Evolutionary conservation across 305 asterid genomes (phyloP), one percentile per base, ranked within the genome.

Genomic region (Stenogyne calaminthoides): DNA sequence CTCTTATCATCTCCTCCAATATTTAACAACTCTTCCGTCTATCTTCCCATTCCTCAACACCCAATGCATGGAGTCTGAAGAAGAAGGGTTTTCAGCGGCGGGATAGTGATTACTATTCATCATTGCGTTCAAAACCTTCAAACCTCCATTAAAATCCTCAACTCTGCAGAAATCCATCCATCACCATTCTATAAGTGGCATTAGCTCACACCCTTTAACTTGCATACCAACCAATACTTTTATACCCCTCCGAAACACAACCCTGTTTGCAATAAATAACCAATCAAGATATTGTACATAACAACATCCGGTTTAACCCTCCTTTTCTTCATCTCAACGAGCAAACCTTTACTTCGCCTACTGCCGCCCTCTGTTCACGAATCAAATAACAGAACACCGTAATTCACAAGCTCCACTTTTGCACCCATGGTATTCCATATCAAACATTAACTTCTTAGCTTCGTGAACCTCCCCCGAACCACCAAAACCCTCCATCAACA

Each of bases 361-460:
- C 75, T 74, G 76, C n/a, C n/a, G 61, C 5, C 97, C 92, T 77
- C 89, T 69, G 70, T 68, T 90, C 4, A 79, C 86, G 68, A 91
- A 82, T 83, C 92, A 70, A 82, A 87, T 86, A 91, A 82, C 78
- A 94, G 63, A 69, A 91, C 88, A 0, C 97, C 97, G 39, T 87
- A 89, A 74, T 94, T 94, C 51, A 86, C 77, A 10, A 85, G 83
- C 76, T 82, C 74, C 14, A 76, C 73, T 81, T n/a, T 87, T 88
- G 83, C 97, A 94, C 2, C 96, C 96, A 47, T 79, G 96, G 79
- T 94, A 94, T 75, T 87, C 97, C 99, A 94, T 94, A 75, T 94
- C 99, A 66, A 91, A 91, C 96, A 94, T 91, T 77, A 88, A 40
- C 59, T 94, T 94, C 82, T 84, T 87, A 0, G 99, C 97, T 42